These are phyloP conservation scores for Cryptococcus jaspeensis DNA, from an alignment of 1,284 basidiomycete species.

Conservation along the genomic window DNA sequence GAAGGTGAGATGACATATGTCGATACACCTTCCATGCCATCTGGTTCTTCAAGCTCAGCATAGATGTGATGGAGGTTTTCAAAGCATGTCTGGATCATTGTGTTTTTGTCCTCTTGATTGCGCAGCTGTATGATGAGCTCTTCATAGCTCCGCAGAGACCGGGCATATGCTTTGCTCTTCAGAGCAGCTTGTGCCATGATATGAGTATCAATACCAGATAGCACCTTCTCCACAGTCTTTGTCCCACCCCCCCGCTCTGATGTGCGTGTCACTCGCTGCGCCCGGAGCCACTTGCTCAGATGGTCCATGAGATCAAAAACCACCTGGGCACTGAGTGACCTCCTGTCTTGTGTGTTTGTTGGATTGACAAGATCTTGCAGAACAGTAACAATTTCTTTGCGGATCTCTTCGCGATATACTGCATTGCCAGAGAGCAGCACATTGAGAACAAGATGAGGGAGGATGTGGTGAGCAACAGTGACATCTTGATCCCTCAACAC, in stretches of 20 bases:
- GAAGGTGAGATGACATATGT: conserved; percentile 84
- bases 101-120: conserved; percentile 48
- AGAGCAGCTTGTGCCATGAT: conserved; percentile 92
- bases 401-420: conserved; percentile 65
- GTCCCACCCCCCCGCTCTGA: conserved; percentile 53
- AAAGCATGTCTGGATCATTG: conserved; percentile 73
- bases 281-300: conserved; percentile 81
- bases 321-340: conserved; percentile 83
- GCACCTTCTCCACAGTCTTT: conserved; percentile 66
- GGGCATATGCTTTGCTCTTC: conserved; percentile 89
- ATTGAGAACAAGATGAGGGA: conserved; percentile 90
- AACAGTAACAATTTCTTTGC: conserved; percentile 74
- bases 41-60: conserved; percentile 92
- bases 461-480: conserved; percentile 80
- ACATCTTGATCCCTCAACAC: conserved; percentile 86
- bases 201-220: conserved; percentile 80
- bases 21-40: conserved; percentile 99
- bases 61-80: conserved; percentile 96
- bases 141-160: conserved; percentile 94
- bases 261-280: conserved; percentile 56
- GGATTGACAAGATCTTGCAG: conserved; percentile 80
- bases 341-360: conserved; percentile 68
- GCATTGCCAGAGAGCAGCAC: conserved; percentile 74
- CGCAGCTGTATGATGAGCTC: conserved; percentile 63
- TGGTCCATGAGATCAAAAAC: conserved; percentile 95